Base-by-base conservation (phyloP, 2,329 filamentous ascomycete genomes). In the Clarireedia sp. region DNA sequence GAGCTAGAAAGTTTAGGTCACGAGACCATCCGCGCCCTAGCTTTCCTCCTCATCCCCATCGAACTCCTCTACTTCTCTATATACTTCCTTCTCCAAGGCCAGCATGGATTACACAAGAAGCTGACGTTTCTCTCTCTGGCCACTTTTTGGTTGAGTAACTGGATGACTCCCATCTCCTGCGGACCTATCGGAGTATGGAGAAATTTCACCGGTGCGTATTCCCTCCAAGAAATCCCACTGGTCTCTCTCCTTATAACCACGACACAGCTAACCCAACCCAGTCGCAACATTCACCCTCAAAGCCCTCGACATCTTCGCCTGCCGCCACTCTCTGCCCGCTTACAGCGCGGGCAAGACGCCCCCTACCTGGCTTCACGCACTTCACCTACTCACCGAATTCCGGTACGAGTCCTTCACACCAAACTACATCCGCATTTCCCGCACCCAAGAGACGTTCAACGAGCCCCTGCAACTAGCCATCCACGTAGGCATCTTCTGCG, bases 341-440 rank as follows among this genome's bases (percentile, higher is more conserved):
- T 48, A 49, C 29, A 57, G 21, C 21, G n/a, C 44, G 4, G 43
- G 51, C 8, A 60, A 60, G 9, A 53, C 37, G 14, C 70, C 65
- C n/a, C 57, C 65, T 10, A 63, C 66, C 46, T 64, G 62, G 57
- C 49, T 66, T 21, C 56, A 68, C 16, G 63, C 70, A 1, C 60
- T 74, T 14, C 63, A 72, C 10, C 54, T 71, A 16, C 57, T 73
- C 10, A 73, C 70, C 1, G 72, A 74, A 59, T 62, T 74, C 9
- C 69, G 72, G 50, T 74, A 73, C 59, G 72, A 74, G 55, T 73
- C 70, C 16, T 74, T 74, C 61, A 69, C 66, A 1, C 72, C 72
- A 49, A 74, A 73, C 56, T 65, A 68, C 48, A 67, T 73, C 49
- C 66, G 70, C 4, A 60, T 67, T 5, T 59, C 68, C 1, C 61